These are phyloP conservation scores for Monascus purpureus DNA, from an alignment of 495 filamentous ascomycete species.

Conservation along the genomic window DNA sequence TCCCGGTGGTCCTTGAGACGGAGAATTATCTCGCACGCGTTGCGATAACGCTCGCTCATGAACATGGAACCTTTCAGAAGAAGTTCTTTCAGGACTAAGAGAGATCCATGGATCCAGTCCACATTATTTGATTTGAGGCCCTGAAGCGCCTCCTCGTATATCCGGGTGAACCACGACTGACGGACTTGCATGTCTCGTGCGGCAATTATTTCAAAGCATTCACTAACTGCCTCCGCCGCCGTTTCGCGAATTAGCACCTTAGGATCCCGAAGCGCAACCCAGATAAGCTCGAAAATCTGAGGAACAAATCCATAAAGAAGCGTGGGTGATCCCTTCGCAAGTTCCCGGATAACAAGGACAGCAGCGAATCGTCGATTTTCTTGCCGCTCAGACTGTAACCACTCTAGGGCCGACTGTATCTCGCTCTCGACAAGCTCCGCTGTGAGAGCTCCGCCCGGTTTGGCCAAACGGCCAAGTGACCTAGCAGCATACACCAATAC, in stretches of 20 bases:
- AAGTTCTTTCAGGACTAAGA: slow-evolving; percentile 81
- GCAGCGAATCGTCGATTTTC: slow-evolving; percentile 86
- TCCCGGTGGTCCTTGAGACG: slow-evolving; percentile 87
- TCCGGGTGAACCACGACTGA: slow-evolving; percentile 71
- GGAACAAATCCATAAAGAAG: slow-evolving; percentile 84
- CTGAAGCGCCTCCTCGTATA: slow-evolving; percentile 66
- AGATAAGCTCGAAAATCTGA: slow-evolving; percentile 85
- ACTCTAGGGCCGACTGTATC: slow-evolving; percentile 86
- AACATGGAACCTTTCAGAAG: slow-evolving; percentile 94
- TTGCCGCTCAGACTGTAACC: slow-evolving; percentile 86
- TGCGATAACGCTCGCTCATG: slow-evolving; percentile 80
- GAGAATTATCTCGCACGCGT: slow-evolving; percentile 82
- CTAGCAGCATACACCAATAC: slow-evolving; percentile 80
- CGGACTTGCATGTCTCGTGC: slow-evolving; percentile 76
- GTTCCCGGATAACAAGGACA: slow-evolving; percentile 76
- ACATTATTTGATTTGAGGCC: slow-evolving; percentile 67
- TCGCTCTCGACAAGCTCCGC: slow-evolving; percentile 95
- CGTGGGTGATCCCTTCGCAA: slow-evolving; percentile 82
- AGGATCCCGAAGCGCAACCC: slow-evolving; percentile 81
- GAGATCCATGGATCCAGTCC: slow-evolving; percentile 80
- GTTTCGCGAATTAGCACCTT: slow-evolving; percentile 85
- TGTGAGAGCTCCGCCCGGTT: slow-evolving; percentile 84
- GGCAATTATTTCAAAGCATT: slow-evolving; percentile 86
- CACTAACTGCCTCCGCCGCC: slow-evolving; percentile 76
- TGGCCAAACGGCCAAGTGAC: slow-evolving; percentile 77